Base-by-base conservation (phyloP, 2,329 filamentous ascomycete species). In the Macrophomina pseudophaseolina region DNA sequence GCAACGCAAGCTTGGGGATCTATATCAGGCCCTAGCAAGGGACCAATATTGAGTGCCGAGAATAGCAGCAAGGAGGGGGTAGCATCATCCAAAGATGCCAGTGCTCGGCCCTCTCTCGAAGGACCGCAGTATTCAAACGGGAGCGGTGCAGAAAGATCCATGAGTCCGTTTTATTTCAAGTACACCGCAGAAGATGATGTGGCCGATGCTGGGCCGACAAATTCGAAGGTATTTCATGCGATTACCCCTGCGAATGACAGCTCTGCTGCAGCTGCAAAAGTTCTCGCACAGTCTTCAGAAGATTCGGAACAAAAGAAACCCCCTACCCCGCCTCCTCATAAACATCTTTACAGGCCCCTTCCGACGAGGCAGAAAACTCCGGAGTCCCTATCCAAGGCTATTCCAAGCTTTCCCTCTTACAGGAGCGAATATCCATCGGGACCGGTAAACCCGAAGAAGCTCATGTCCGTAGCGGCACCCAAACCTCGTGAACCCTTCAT, bases 1-100 rank as follows among this genome's bases (percentile, higher is more conserved):
- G 88, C 88, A 2, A 87, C 86, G 3, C 81, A 88, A 67, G 87
- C 87, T n/a, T 90, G 87, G 87, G 73, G 73, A 71, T 81, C 68
- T 75, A 79, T 72, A 11, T 56, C 59, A 9, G 35, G 54, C 6
- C 48, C 30, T 4, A 53, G 44, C 16, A 54, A 73, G 70, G 56
- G 69, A 58, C 68, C 32, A 70, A 70, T 62, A 54, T 69, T 48
- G 68, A 67, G 38, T 65, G 63, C 65, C 11, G 70, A 62, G 68
- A 69, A 58, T 35, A 46, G 44, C 12, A 66, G 62, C 38, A 64
- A 49, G 23, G 66, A 65, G 18, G 46, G 30, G 4, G n/a, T 66
- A 14, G n/a, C 64, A 18, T 42, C 38, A 11, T 53, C 64, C 5
- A 52, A n/a, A 18, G 54, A 60, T n/a, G 38, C 18, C 2, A 60